These are phyloP conservation scores for Didymella lethalis DNA, from an alignment of 2,329 filamentous ascomycete genomes.

Conservation along the genomic window DNA sequence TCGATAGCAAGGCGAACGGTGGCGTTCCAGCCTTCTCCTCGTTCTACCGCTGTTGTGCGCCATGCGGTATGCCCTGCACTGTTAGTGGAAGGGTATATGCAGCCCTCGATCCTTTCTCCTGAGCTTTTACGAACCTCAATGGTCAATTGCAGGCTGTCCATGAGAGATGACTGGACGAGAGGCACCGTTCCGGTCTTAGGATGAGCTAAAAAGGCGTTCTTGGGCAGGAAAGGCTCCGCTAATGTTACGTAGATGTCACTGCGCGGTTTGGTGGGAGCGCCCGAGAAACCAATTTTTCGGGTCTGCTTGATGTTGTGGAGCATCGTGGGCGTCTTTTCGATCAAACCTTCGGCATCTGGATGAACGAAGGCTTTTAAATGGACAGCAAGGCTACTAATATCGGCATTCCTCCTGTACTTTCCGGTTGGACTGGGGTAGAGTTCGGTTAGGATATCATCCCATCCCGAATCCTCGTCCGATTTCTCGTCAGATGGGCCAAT, in stretches of 20 bases:
- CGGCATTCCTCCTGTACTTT: slow-evolving; percentile 74
- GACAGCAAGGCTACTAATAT: slow-evolving; percentile 79
- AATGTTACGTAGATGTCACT: slow-evolving; percentile 96
- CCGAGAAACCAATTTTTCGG: slow-evolving; percentile 90
- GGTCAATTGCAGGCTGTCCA: slow-evolving; percentile 83
- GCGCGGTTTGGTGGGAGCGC: slow-evolving; percentile 83
- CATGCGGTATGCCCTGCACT: slow-evolving; percentile 80
- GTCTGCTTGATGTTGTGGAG: slow-evolving; percentile 83
- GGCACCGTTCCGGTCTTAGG: slow-evolving; percentile 83
- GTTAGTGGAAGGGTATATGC: slow-evolving; percentile 88
- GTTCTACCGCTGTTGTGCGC: slow-evolving; percentile 81
- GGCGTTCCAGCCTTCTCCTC: slow-evolving; percentile 85
- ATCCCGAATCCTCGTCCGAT: slow-evolving; percentile 66
- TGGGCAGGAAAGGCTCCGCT: slow-evolving; percentile 77
- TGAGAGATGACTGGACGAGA: slow-evolving; percentile 68
- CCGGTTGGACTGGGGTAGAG: slow-evolving; percentile 73
- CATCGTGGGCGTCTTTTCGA: slow-evolving; percentile 86
- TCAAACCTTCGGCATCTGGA: slow-evolving; percentile 78
- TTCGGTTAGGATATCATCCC: slow-evolving; percentile 74
- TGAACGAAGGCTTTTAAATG: slow-evolving; percentile 80
- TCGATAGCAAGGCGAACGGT: slow-evolving; percentile 82
- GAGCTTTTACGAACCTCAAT: slow-evolving; percentile 82
- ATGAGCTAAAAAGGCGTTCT: slow-evolving; percentile 69
- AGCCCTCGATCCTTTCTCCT: slow-evolving; percentile 85
- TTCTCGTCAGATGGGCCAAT: slow-evolving; percentile 49